Evolutionary conservation across 164 flowering plant species (phyloP).

Genomic region (Magnolia officinalis): DNA sequence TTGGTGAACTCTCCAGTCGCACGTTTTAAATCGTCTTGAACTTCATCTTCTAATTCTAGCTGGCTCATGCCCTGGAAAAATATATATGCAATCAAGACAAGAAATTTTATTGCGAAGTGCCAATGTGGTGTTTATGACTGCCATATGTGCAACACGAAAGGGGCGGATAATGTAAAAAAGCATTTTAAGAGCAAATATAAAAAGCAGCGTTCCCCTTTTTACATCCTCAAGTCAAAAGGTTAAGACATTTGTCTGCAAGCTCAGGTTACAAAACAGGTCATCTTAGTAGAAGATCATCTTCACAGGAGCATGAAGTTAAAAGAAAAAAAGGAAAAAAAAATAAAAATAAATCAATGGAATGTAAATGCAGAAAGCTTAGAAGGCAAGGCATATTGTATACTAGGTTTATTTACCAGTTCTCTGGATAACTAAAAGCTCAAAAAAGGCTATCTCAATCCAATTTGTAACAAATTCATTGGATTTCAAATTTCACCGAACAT

Average conservation of each 20-base stretch:
- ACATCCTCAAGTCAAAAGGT: neutral
- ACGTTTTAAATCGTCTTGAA: slow-evolving; percentile 96
- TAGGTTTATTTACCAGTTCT: too few relatives aligned
- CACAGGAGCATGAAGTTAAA: too few relatives aligned
- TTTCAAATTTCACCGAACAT: too few relatives aligned
- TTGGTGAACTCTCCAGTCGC: slow-evolving; percentile 96
- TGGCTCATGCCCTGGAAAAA: slow-evolving; percentile 91
- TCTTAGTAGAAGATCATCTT: too few relatives aligned
- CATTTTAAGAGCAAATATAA: neutral
- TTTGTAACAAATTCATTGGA: too few relatives aligned
- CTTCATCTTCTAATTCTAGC: slow-evolving; percentile 97
- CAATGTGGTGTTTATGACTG: neutral
- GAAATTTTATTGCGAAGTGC: neutral
- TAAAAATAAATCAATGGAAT: too few relatives aligned
- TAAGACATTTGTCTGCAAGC: neutral
- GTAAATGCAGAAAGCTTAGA: too few relatives aligned
- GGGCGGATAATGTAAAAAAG: neutral
- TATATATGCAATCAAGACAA: neutral
- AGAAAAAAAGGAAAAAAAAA: too few relatives aligned
- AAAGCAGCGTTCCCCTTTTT: neutral
- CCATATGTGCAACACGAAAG: neutral
- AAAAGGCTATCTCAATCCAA: too few relatives aligned
- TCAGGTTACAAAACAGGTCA: neutral
- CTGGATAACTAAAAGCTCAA: too few relatives aligned
- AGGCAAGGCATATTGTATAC: too few relatives aligned